Evolutionary conservation across 495 filamentous ascomycete species (phyloP).

Genomic region (Patellaria atrata): DNA sequence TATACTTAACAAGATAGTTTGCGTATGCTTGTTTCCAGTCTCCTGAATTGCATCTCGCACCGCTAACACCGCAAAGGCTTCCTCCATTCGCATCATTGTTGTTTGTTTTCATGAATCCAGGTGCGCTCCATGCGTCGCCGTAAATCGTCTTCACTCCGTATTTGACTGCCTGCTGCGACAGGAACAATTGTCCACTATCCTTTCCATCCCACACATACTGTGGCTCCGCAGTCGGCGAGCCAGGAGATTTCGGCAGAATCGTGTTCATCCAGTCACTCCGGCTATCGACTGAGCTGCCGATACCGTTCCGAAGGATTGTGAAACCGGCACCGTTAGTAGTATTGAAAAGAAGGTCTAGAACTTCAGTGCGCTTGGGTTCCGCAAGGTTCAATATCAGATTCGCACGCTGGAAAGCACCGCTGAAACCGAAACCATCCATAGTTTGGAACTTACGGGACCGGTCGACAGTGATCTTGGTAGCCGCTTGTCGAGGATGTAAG

Average conservation of each 20-base stretch:
- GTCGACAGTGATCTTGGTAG: conserved; percentile 14
- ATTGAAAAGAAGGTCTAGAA: conserved; percentile 17
- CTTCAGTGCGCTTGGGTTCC: conserved; percentile 24
- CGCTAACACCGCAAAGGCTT: conserved; percentile 13
- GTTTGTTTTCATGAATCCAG: conserved; percentile 19
- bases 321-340: conserved; percentile 15
- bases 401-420: conserved; percentile 15
- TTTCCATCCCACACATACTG: conserved; percentile 17
- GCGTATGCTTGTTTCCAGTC: conserved; percentile 17
- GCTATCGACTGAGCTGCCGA: conserved; percentile 11
- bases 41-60: conserved; percentile 8
- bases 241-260: conserved; percentile 11
- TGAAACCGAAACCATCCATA: conserved; percentile 19
- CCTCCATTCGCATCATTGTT: conserved; percentile 13
- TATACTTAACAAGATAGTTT: conserved; percentile 16
- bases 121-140: conserved; percentile 15
- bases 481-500: conserved; percentile 2
- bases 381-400: conserved; percentile 32
- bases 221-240: conserved; percentile 6
- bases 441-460: conserved; percentile 12
- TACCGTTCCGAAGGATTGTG: conserved; percentile 17
- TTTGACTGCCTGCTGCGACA: conserved; percentile 14
- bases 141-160: conserved; percentile 17
- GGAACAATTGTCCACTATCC: conserved; percentile 12
- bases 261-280: conserved; percentile 33